These are phyloP conservation scores for Microthlaspi erraticum DNA, from an alignment of 345 rosid genomes.

Conservation along the genomic window DNA sequence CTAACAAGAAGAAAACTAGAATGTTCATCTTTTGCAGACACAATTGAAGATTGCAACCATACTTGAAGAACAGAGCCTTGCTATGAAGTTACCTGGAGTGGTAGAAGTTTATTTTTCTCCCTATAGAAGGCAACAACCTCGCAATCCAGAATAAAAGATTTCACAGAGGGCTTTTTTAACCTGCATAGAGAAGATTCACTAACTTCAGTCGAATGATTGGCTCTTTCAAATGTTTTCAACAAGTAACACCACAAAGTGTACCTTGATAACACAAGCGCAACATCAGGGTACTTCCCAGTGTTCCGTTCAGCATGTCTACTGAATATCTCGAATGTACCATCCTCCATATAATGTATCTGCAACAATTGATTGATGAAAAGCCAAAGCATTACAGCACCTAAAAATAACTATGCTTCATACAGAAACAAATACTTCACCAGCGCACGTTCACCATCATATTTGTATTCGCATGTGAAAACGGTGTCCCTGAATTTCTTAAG, in stretches of 20 bases:
- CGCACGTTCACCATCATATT: constrained; percentile 95
- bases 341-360: constrained; percentile 84
- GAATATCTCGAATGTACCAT: constrained; percentile 86
- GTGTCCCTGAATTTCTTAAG: constrained; percentile 73
- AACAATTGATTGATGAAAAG: too few species aligned
- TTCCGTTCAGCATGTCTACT: constrained; percentile 85
- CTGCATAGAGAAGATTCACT: constrained; percentile 52
- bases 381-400: too few species aligned
- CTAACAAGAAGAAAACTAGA: constrained; percentile 19
- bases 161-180: constrained; percentile 68
- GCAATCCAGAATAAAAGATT: constrained; percentile 83
- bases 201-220: constrained; percentile 29
- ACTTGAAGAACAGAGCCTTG: constrained; percentile 16
- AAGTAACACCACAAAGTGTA: constrained; percentile 27
- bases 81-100: constrained; percentile 72
- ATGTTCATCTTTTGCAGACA: not conserved
- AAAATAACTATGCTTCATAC: too few species aligned
- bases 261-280: constrained; percentile 73
- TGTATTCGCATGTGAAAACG: constrained; percentile 82
- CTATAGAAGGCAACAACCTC: constrained; percentile 87
- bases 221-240: constrained; percentile 20
- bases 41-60: constrained; percentile 12
- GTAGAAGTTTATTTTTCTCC: constrained; percentile 68
- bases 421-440: constrained; percentile 60
- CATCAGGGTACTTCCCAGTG: constrained; percentile 89